Evolutionary conservation across 495 filamentous ascomycete species (phyloP).

Genomic region (Durotheca rogersii): DNA sequence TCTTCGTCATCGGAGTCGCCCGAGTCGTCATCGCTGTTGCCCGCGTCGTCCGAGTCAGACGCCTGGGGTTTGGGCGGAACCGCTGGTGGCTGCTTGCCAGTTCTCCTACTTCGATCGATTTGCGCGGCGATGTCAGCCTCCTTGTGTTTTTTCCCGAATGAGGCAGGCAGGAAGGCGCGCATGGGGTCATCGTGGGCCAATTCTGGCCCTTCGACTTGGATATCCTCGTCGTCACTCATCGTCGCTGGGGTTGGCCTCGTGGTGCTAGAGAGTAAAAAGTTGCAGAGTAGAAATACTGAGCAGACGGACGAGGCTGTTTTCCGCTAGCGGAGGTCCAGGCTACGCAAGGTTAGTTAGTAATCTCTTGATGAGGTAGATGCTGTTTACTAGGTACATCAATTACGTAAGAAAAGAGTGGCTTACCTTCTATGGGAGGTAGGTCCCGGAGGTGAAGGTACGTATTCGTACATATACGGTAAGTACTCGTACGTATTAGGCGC

Average conservation of each 20-base stretch:
- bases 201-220: constrained; percentile 50
- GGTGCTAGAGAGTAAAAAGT: neutral
- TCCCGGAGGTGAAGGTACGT: too few relatives aligned
- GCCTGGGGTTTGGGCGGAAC: constrained; percentile 23
- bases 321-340: too few relatives aligned
- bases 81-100: constrained; percentile 28
- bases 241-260: constrained; percentile 3
- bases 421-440: too few relatives aligned
- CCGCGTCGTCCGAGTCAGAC: constrained; percentile 44
- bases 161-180: constrained; percentile 74
- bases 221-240: constrained; percentile 65
- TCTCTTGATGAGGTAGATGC: too few relatives aligned
- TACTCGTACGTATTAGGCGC: too few relatives aligned
- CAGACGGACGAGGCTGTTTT: constrained; percentile 16
- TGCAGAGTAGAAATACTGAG: constrained; percentile 5
- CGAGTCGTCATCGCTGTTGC: constrained; percentile 53
- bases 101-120: constrained; percentile 73
- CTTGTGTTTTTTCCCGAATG: constrained; percentile 82
- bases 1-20: constrained; percentile 74
- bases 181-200: constrained; percentile 69
- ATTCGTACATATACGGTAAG: too few relatives aligned
- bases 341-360: too few relatives aligned
- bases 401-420: too few relatives aligned
- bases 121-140: constrained; percentile 74
- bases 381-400: too few relatives aligned